phyloP scores from a whole-genome alignment of 169 alveolate species.

The Plasmodium malariae region DNA sequence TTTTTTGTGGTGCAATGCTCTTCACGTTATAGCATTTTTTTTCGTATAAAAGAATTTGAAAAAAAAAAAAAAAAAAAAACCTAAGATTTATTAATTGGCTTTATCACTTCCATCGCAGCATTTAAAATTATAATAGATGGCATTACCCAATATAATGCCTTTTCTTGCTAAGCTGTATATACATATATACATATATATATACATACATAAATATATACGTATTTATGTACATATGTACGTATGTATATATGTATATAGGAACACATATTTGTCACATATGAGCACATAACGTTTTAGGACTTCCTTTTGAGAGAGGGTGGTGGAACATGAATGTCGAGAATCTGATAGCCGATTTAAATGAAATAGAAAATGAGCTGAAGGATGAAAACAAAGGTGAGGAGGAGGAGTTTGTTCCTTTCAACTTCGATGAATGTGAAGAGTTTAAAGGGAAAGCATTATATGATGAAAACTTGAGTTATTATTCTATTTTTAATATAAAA shows the following conservation, averaged over 20 bases:
- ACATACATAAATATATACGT: not conserved
- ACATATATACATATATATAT: too few species aligned
- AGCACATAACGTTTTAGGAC: too few species aligned
- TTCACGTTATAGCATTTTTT: too few species aligned
- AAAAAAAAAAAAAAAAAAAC: too few species aligned
- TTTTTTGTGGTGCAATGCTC: too few species aligned
- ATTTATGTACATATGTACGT: not conserved
- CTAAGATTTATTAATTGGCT: too few species aligned
- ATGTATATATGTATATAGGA: slow-evolving; percentile 7
- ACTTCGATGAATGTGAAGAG: not conserved
- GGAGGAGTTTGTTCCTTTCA: slow-evolving; percentile 10
- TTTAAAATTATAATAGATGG: too few species aligned
- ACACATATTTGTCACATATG: too few species aligned
- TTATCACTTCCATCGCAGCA: too few species aligned
- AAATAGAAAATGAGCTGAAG: slow-evolving; percentile 20
- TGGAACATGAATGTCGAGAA: slow-evolving; percentile 27
- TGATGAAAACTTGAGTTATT: slow-evolving; percentile 16
- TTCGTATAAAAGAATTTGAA: too few species aligned
- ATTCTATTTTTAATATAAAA: slow-evolving; percentile 58
- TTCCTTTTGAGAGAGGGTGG: not conserved
- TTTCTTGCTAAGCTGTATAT: too few species aligned
- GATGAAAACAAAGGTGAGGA: not conserved
- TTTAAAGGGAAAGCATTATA: not conserved
- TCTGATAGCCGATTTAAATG: slow-evolving; percentile 22
- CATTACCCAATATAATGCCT: too few species aligned